These are phyloP conservation scores for Wickerhamomyces bovis DNA, from an alignment of 805 yeast genomes.

Conservation along the genomic window DNA sequence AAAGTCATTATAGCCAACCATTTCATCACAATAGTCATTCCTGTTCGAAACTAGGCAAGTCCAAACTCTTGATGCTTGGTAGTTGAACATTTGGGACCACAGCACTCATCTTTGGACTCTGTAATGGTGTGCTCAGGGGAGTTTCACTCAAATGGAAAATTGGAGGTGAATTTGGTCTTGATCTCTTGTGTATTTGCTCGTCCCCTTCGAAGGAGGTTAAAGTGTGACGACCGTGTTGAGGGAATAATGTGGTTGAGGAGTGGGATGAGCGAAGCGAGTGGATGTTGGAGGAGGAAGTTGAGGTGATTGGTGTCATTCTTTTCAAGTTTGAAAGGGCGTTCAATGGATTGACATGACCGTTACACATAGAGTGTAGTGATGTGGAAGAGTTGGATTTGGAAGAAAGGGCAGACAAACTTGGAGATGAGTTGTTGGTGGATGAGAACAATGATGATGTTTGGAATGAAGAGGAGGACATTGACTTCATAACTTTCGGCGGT, in stretches of 20 bases:
- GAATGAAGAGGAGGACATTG: slow-evolving; percentile 19
- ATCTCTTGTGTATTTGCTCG: slow-evolving; percentile 32
- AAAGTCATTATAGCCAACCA: neutral
- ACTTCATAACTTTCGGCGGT: slow-evolving; percentile 25
- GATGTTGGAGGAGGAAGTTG: slow-evolving; percentile 8
- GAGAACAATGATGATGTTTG: slow-evolving; percentile 22
- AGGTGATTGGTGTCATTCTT: slow-evolving; percentile 36
- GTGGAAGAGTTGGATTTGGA: slow-evolving; percentile 25
- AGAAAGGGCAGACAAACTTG: slow-evolving; percentile 20
- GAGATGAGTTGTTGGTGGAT: slow-evolving; percentile 18
- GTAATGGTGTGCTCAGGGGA: slow-evolving; percentile 44
- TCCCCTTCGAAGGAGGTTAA: neutral
- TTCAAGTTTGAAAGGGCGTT: slow-evolving; percentile 21
- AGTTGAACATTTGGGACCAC: slow-evolving; percentile 12
- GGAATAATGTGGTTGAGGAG: slow-evolving; percentile 21
- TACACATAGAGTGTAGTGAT: slow-evolving; percentile 19
- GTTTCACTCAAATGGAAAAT: slow-evolving; percentile 35
- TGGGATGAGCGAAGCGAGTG: slow-evolving; percentile 15
- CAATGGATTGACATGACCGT: slow-evolving; percentile 10
- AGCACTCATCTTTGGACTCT: slow-evolving; percentile 37
- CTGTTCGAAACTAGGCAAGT: slow-evolving; percentile 18
- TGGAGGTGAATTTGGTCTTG: slow-evolving; percentile 44
- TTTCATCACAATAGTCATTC: neutral
- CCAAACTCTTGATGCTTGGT: slow-evolving; percentile 24
- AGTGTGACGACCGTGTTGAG: slow-evolving; percentile 17